Conservation (phyloP, 2,329 filamentous ascomycete genomes). For the Diaporthe australafricana region DNA sequence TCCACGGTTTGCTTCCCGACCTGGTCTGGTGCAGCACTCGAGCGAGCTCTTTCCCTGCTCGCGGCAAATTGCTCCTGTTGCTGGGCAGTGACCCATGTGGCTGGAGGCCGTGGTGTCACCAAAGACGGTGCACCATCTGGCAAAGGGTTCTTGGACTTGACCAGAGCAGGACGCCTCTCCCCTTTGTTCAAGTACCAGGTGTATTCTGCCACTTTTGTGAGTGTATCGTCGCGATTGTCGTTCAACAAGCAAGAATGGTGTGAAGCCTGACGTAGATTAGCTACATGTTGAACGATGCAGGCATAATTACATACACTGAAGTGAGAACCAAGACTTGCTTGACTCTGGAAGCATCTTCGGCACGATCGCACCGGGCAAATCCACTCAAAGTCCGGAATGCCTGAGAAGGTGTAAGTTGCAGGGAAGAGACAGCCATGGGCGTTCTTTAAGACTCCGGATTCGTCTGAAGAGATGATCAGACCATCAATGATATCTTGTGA, state of each 20-base stretch:
- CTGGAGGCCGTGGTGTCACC: background rate
- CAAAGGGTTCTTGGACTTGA: slow-evolving; percentile 19
- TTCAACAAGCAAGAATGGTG: slow-evolving; percentile 18
- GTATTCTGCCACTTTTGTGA: background rate
- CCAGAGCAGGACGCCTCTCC: background rate
- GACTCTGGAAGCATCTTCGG: background rate
- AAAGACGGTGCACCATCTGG: background rate
- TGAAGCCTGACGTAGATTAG: background rate
- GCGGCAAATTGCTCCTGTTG: background rate
- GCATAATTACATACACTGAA: background rate
- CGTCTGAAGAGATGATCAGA: slow-evolving; percentile 1
- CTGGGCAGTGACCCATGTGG: background rate
- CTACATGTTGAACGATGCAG: fast-evolving
- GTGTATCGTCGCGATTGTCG: slow-evolving; percentile 33
- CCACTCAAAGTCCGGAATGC: slow-evolving; percentile 17
- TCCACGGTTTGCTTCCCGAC: slow-evolving; percentile 3
- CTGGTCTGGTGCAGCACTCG: too few relatives aligned
- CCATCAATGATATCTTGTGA: fast-evolving
- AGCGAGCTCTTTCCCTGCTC: background rate
- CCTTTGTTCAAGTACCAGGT: background rate
- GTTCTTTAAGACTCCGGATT: background rate
- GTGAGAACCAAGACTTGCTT: background rate
- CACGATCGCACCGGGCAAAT: slow-evolving; percentile 27
- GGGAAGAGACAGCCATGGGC: slow-evolving; percentile 22
- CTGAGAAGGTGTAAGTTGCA: background rate